A percentile compares a stretch with the other conserved stretches of the same genome.
phyloP scores from a whole-genome alignment of 2,329 filamentous ascomycete genomes.

The Phialophora chinensis region DNA sequence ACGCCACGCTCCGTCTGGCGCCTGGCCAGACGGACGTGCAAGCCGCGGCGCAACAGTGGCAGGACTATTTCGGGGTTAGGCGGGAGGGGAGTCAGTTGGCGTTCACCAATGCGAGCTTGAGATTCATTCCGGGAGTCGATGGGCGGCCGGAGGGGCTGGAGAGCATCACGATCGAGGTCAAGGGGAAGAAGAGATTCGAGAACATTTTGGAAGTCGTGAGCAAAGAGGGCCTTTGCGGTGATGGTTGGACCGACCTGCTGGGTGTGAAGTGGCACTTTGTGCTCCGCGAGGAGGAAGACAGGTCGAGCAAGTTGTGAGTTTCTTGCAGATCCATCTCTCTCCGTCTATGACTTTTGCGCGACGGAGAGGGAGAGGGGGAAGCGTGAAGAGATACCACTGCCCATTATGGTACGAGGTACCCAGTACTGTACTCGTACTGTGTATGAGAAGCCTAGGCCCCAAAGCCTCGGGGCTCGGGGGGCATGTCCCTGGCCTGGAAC shows the following conservation, averaged over 20 bases:
- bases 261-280: conserved; percentile 49
- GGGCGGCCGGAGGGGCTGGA: conserved; percentile 47
- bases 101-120: conserved; percentile 46
- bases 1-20: conserved; percentile 46
- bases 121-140: conserved; percentile 46
- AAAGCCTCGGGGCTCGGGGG: too few relatives aligned
- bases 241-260: conserved; percentile 48
- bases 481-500: too few relatives aligned
- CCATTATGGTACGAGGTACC: too few relatives aligned
- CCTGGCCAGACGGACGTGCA: conserved; percentile 47
- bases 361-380: too few relatives aligned
- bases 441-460: too few relatives aligned
- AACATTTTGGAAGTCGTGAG: conserved; percentile 45
- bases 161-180: conserved; percentile 49
- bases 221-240: conserved; percentile 42
- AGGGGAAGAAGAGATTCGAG: conserved; percentile 43
- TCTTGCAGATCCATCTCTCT: not conserved
- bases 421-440: too few relatives aligned
- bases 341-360: not conserved
- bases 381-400: too few relatives aligned
- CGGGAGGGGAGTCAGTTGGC: conserved; percentile 35
- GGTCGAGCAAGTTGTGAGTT: conserved; percentile 18
- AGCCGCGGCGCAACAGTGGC: conserved; percentile 50
- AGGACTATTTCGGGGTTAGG: conserved; percentile 47
- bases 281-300: conserved; percentile 12